A percentile compares a stretch with the other conserved stretches of the same genome.
phyloP scores from a whole-genome alignment of 495 filamentous ascomycete genomes.

The Physcia stellaris region DNA sequence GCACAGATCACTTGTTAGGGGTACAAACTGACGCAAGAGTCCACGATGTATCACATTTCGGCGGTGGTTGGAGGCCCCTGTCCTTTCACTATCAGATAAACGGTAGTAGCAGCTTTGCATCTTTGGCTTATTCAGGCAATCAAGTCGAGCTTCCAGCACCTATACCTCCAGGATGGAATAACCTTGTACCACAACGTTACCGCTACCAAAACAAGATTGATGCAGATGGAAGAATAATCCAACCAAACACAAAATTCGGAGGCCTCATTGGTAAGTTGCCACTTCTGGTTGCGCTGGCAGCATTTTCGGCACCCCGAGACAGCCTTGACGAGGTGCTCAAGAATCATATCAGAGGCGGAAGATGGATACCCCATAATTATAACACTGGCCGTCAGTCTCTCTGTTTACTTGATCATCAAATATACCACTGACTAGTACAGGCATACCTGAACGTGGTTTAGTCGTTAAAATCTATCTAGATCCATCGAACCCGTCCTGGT shows the following conservation, averaged over 20 bases:
- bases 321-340: background rate
- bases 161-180: conserved; percentile 3
- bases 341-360: conserved; percentile 2
- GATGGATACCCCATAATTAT: conserved; percentile 1
- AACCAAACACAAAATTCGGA: background rate
- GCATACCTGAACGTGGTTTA: conserved; percentile 7
- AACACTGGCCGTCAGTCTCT: conserved; percentile 9
- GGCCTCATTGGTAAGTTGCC: conserved; percentile 12
- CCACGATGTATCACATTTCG: background rate
- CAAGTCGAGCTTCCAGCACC: background rate
- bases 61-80: conserved; percentile 2
- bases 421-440: no score
- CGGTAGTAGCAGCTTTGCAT: background rate
- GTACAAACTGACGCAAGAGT: conserved; percentile 2
- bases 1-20: conserved; percentile 7
- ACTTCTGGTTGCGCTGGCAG: conserved; percentile 13
- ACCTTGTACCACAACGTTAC: conserved; percentile 9
- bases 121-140: conserved; percentile 3
- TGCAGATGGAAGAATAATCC: background rate
- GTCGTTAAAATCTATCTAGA: conserved; percentile 14
- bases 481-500: conserved; percentile 3
- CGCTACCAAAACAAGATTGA: background rate
- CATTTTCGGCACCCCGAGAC: conserved; percentile 9
- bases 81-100: conserved; percentile 1
- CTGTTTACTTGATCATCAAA: no score